Percentiles rank a stretch among this genome's conserved stretches.
Evolutionary conservation across 805 yeast genomes (phyloP).

Genomic region (Wickerhamomyces chambardii): DNA sequence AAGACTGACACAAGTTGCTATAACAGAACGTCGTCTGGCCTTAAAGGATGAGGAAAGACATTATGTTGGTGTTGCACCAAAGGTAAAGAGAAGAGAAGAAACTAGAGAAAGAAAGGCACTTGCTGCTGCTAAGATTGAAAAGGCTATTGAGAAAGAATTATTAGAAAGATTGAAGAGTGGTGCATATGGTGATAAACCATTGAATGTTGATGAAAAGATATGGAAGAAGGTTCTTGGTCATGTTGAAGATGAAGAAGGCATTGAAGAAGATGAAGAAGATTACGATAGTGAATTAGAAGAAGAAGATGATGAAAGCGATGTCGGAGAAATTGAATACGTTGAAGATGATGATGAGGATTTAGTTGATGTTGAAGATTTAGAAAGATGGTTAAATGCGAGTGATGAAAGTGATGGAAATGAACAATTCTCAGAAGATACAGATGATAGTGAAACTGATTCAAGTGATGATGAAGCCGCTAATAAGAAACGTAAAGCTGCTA

Average conservation of each 20-base stretch:
- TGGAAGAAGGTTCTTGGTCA: constrained; percentile 93
- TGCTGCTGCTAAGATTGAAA: constrained; percentile 94
- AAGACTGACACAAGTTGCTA: constrained; percentile 89
- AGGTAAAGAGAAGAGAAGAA: constrained; percentile 90
- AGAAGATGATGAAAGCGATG: constrained; percentile 42
- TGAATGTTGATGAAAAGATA: constrained; percentile 90
- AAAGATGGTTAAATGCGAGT: constrained; percentile 69
- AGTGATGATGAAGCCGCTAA: constrained; percentile 22
- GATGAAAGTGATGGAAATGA: constrained; percentile 32
- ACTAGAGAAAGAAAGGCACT: constrained; percentile 94
- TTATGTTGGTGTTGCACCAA: constrained; percentile 86
- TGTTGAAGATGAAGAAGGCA: constrained; percentile 60
- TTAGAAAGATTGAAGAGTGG: constrained; percentile 94
- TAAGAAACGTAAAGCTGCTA: constrained; percentile 23
- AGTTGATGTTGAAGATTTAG: constrained; percentile 89
- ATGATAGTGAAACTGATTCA: constrained; percentile 23
- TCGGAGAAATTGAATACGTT: constrained; percentile 81
- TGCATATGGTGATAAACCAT: constrained; percentile 96
- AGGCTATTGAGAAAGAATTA: constrained; percentile 92
- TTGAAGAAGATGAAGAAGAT: constrained; percentile 37
- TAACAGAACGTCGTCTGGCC: constrained; percentile 90
- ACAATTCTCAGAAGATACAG: constrained; percentile 16
- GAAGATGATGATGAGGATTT: constrained; percentile 86
- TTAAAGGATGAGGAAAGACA: constrained; percentile 87
- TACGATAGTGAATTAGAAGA: constrained; percentile 41